Percentiles rank a stretch among this genome's conserved stretches.
These are phyloP conservation scores for Pholiota microspora DNA, from an alignment of 768 basidiomycete species.

Conservation along the genomic window DNA sequence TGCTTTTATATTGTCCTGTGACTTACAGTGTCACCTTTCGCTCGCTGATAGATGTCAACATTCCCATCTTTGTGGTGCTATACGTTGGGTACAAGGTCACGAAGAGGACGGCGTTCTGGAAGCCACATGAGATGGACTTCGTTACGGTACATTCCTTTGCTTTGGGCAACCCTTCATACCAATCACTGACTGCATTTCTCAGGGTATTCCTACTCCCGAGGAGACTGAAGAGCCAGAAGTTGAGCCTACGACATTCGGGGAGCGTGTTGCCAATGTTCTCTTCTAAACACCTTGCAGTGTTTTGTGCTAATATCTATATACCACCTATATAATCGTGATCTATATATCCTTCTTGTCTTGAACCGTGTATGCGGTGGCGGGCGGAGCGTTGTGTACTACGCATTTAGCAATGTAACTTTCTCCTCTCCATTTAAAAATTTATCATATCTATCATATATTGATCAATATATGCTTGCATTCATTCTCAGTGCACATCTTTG, in stretches of 20 bases:
- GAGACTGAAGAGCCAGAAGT: conserved; percentile 60
- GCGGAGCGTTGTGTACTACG: too few species aligned
- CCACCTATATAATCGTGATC: neutral
- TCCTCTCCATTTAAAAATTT: too few species aligned
- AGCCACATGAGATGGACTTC: conserved; percentile 66
- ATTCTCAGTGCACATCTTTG: neutral
- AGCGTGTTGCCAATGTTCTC: conserved; percentile 38
- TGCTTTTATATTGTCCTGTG: too few species aligned
- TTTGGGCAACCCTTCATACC: too few species aligned
- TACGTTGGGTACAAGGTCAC: conserved; percentile 43
- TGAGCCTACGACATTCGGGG: conserved; percentile 47
- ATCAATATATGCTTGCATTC: too few species aligned
- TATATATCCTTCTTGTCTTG: neutral
- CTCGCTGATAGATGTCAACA: conserved; percentile 46
- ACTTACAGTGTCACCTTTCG: too few species aligned
- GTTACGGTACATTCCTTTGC: conserved; percentile 47
- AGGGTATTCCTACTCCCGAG: conserved; percentile 68
- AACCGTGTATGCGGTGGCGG: too few species aligned
- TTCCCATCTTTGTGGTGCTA: conserved; percentile 42
- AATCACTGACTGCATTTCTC: too few species aligned
- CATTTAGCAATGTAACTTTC: neutral
- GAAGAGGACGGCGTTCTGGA: conserved; percentile 48
- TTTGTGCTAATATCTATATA: too few species aligned
- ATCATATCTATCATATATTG: too few species aligned
- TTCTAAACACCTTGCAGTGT: too few species aligned